phyloP scores from a whole-genome alignment of 768 basidiomycete species.

The Terana coerulea region DNA sequence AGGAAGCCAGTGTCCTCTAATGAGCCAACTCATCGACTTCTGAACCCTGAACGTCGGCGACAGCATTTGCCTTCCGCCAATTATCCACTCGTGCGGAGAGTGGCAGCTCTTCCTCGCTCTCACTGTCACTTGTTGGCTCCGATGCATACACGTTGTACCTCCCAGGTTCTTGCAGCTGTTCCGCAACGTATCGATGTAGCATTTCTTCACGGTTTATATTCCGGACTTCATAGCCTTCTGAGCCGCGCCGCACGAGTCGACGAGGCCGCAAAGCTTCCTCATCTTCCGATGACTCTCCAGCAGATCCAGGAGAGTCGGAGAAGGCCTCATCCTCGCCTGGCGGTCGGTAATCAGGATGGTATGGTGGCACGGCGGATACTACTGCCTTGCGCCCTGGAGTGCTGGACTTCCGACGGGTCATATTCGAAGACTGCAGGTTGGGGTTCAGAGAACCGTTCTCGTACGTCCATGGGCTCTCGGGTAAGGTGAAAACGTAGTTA shows the following conservation, averaged over 20 bases:
- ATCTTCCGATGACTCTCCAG: constrained; percentile 16
- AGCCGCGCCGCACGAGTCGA: constrained; percentile 55
- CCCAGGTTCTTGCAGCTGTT: constrained; percentile 50
- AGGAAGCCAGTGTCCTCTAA: no score
- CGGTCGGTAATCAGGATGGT: constrained; percentile 66
- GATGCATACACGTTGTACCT: constrained; percentile 70
- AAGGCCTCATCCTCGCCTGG: constrained; percentile 23
- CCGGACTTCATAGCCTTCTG: constrained; percentile 79
- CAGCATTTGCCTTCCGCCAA: constrained; percentile 20
- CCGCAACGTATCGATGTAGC: constrained; percentile 52
- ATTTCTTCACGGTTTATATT: constrained; percentile 60
- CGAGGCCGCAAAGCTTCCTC: constrained; percentile 20
- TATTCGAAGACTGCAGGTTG: constrained; percentile 59
- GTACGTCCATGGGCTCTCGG: constrained; percentile 82
- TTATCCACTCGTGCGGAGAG: constrained; percentile 21
- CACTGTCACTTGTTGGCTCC: constrained; percentile 40
- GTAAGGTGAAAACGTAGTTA: constrained; percentile 42
- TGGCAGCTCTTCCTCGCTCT: constrained; percentile 33
- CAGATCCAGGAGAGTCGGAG: constrained; percentile 12
- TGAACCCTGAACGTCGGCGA: not conserved
- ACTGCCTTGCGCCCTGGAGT: constrained; percentile 27
- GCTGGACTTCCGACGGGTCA: constrained; percentile 27
- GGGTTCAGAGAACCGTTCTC: constrained; percentile 78
- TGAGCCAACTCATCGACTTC: no score
- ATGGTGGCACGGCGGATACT: constrained; percentile 59